These are phyloP conservation scores for Aureobasidium namibiae DNA, from an alignment of 2,329 filamentous ascomycete genomes.

Conservation along the genomic window DNA sequence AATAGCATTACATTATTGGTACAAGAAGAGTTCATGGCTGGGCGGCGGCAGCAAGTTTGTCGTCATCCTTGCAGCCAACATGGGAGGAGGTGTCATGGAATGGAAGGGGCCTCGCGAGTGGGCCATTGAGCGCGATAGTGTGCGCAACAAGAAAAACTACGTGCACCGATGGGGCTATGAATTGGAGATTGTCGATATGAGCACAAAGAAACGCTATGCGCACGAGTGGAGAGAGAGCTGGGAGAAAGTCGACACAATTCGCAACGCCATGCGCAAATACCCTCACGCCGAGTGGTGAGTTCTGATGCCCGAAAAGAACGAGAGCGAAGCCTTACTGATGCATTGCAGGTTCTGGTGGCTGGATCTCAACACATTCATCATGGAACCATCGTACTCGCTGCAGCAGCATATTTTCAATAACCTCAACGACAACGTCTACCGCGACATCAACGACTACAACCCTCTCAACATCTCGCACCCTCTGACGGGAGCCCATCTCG, in stretches of 20 bases:
- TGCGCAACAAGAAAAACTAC: conserved; percentile 91
- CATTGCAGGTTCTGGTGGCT: conserved; percentile 96
- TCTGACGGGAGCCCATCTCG: conserved; percentile 59
- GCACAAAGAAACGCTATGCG: conserved; percentile 95
- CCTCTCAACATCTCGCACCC: conserved; percentile 90
- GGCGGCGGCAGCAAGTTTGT: conserved; percentile 88
- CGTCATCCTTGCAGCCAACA: conserved; percentile 85
- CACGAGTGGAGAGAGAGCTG: conserved; percentile 99
- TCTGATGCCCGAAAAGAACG: not conserved
- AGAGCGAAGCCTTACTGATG: not conserved
- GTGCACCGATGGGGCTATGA: conserved; percentile 85
- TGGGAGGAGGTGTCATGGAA: conserved; percentile 96
- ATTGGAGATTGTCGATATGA: conserved; percentile 95
- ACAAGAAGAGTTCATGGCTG: conserved; percentile 62
- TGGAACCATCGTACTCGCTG: conserved; percentile 88
- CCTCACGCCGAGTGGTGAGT: conserved; percentile 90
- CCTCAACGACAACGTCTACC: conserved; percentile 67
- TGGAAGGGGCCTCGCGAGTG: conserved; percentile 97
- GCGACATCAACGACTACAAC: conserved; percentile 95
- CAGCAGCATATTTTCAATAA: conserved; percentile 85
- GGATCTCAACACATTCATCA: conserved; percentile 93
- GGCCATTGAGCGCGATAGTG: conserved; percentile 94
- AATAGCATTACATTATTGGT: conserved; percentile 49
- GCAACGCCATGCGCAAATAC: conserved; percentile 84
- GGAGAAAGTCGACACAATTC: conserved; percentile 95